A percentile compares a stretch with the other conserved stretches of the same genome.
Conservation (phyloP, 2,329 filamentous ascomycete species). For the Decorospora gaudefroyi region DNA sequence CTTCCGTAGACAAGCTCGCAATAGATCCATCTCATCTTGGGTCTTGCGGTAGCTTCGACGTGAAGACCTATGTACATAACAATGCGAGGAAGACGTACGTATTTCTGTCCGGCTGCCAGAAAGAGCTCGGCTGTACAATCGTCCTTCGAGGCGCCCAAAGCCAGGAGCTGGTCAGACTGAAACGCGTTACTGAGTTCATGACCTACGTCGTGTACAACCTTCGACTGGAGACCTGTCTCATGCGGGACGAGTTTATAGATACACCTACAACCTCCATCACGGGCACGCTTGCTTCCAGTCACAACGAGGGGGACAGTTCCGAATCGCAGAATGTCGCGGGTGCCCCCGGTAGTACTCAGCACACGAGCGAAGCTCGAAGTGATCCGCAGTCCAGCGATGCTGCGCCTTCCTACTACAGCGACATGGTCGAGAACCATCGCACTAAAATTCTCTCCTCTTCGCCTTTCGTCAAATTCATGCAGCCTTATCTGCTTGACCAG, state of each 20-base stretch:
- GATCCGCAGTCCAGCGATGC: conserved; percentile 68
- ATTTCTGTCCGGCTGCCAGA: conserved; percentile 87
- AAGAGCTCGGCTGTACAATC: conserved; percentile 92
- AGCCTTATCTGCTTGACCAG: conserved; percentile 90
- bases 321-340: neutral
- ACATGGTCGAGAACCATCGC: conserved; percentile 90
- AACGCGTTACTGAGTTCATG: conserved; percentile 97
- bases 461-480: conserved; percentile 92
- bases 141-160: conserved; percentile 81
- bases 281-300: conserved; percentile 32
- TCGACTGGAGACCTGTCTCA: conserved; percentile 90
- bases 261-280: conserved; percentile 67
- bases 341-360: neutral
- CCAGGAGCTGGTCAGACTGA: conserved; percentile 74
- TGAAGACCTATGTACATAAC: conserved; percentile 90
- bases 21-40: conserved; percentile 75
- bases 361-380: conserved; percentile 46
- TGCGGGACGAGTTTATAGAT: conserved; percentile 89
- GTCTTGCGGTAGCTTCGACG: conserved; percentile 83
- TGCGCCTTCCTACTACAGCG: conserved; percentile 90
- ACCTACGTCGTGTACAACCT: conserved; percentile 98
- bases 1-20: conserved; percentile 91
- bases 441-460: conserved; percentile 94
- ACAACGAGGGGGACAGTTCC: conserved; percentile 16
- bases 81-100: conserved; percentile 92